Percentiles rank a stretch among this genome's conserved stretches.
Conservation (phyloP, 129 eudicot species). For the Ambrosia artemisiifolia region DNA sequence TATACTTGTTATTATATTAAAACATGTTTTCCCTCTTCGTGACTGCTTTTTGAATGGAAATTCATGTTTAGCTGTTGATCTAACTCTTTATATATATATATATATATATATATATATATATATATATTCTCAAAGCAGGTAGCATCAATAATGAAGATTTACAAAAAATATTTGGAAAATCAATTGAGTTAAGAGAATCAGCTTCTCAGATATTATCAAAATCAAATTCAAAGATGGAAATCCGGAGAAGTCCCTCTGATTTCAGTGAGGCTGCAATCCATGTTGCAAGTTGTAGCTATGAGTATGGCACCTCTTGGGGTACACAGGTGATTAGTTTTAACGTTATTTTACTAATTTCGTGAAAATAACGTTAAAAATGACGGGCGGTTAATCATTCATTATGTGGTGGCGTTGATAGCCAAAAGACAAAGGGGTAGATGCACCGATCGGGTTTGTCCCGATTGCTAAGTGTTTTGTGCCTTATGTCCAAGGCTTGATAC, state of each 20-base stretch:
- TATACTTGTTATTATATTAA: background rate
- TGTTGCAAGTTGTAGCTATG: constrained; percentile 51
- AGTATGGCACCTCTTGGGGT: constrained; percentile 58
- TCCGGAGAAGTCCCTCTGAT: constrained; percentile 16
- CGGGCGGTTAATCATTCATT: too few relatives aligned
- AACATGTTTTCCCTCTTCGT: background rate
- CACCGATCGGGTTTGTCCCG: too few relatives aligned
- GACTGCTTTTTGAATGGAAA: background rate
- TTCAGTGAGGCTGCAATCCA: constrained; percentile 36
- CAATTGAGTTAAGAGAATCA: constrained; percentile 38
- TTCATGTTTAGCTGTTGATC: background rate
- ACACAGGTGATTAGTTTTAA: constrained; percentile 47
- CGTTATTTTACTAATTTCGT: too few relatives aligned
- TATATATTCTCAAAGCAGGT: constrained; percentile 6
- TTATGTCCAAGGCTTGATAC: too few relatives aligned
- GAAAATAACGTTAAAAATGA: too few relatives aligned
- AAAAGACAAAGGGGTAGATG: too few relatives aligned
- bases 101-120: too few relatives aligned
- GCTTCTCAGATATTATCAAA: constrained; percentile 24
- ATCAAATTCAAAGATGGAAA: constrained; percentile 1
- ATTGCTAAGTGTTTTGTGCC: too few relatives aligned
- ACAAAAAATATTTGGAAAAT: constrained; percentile 40
- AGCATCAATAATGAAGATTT: constrained; percentile 24
- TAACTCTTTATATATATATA: background rate
- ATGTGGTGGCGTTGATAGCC: too few relatives aligned